phyloP scores from a whole-genome alignment of 2,329 filamentous ascomycete genomes.

The Trichoderma citrinoviride region DNA sequence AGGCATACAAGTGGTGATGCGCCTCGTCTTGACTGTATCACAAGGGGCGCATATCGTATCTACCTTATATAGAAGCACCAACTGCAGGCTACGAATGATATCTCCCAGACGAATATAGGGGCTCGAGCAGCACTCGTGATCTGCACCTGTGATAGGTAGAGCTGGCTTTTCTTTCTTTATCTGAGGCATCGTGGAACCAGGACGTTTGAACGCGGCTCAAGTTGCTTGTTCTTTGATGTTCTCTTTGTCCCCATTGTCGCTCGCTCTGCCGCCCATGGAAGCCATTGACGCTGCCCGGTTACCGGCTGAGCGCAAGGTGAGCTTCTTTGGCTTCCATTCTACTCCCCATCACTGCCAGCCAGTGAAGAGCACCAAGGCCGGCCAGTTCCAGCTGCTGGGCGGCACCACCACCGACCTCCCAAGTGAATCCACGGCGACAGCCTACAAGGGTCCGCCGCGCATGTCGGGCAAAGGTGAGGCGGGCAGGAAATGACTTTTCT shows the following conservation, averaged over 20 bases:
- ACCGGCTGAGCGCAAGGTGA: too few relatives aligned
- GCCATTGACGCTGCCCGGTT: not conserved
- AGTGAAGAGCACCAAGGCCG: too few relatives aligned
- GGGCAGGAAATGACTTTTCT: not conserved
- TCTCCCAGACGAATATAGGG: too few relatives aligned
- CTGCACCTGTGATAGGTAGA: not conserved
- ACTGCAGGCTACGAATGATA: too few relatives aligned
- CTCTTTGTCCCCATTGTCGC: too few relatives aligned
- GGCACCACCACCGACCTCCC: too few relatives aligned
- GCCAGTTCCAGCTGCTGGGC: too few relatives aligned
- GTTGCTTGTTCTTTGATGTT: not conserved
- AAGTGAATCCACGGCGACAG: not conserved
- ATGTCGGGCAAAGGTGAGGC: slow-evolving; percentile 6
- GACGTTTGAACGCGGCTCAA: not conserved
- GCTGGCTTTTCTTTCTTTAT: not conserved
- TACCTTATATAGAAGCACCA: not conserved
- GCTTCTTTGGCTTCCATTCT: too few relatives aligned
- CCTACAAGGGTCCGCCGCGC: not conserved
- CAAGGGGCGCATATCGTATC: not conserved
- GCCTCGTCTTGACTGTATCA: not conserved
- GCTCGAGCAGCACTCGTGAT: too few relatives aligned
- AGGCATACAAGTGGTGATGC: not conserved
- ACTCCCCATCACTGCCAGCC: not conserved
- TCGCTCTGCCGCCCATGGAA: not conserved
- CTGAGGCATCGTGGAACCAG: not conserved